Conservation (phyloP, 495 filamentous ascomycete genomes). For the Evernia prunastri region DNA sequence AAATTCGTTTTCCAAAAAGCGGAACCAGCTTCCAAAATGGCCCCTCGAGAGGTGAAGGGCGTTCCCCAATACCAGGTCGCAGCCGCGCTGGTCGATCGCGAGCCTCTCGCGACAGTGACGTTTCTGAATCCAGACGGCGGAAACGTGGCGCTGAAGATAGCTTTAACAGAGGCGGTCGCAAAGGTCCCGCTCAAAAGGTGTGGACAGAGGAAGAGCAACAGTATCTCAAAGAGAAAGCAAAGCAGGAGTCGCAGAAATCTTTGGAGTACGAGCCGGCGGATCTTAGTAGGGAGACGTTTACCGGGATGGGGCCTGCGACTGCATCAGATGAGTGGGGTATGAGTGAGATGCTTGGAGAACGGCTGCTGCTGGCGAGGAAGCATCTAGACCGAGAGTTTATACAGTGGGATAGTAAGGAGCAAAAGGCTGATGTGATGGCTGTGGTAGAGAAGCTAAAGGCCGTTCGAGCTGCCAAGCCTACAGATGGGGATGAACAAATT, state of each 20-base stretch:
- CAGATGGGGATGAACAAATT: conserved; percentile 36
- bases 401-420: conserved; percentile 36
- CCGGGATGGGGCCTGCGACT: conserved; percentile 8
- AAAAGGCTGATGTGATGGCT: conserved; percentile 35
- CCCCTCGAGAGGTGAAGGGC: neutral
- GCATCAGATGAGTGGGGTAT: conserved; percentile 13
- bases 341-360: conserved; percentile 13
- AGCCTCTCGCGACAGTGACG: neutral
- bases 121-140: neutral
- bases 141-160: neutral
- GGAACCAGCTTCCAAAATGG: neutral
- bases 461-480: conserved; percentile 30
- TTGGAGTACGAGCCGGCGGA: neutral
- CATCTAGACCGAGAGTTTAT: conserved; percentile 37
- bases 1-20: neutral
- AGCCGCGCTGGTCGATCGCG: neutral
- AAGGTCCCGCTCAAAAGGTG: neutral
- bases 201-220: conserved; percentile 16
- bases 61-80: too few relatives aligned
- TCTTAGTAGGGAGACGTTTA: neutral
- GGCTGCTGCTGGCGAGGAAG: conserved; percentile 14
- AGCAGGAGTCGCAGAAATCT: neutral
- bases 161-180: neutral
- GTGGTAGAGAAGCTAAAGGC: conserved; percentile 38
- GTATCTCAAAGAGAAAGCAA: conserved; percentile 8